phyloP scores from a whole-genome alignment of 148 eudicot species.

The Fagopyrum esculentum region DNA sequence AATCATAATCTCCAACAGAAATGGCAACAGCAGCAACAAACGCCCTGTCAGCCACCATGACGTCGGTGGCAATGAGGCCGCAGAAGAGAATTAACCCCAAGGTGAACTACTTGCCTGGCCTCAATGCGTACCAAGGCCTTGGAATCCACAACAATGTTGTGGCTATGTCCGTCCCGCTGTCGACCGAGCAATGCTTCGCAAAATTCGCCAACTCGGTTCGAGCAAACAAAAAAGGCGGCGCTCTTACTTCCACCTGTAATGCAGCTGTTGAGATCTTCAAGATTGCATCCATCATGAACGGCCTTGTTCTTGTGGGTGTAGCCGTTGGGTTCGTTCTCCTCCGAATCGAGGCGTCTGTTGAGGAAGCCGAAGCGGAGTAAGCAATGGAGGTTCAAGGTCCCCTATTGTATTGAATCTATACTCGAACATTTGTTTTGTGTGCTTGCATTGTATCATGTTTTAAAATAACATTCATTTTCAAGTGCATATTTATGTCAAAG shows the following conservation, averaged over 20 bases:
- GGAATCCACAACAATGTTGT: conserved; percentile 26
- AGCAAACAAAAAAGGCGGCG: conserved; percentile 25
- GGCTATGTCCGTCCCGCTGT: conserved; percentile 18
- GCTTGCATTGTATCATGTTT: background rate
- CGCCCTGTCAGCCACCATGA: background rate
- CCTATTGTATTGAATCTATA: background rate
- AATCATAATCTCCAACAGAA: background rate
- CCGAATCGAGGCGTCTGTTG: conserved; percentile 40
- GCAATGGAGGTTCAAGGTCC: background rate
- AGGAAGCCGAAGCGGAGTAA: conserved; percentile 20
- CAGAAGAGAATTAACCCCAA: conserved; percentile 7
- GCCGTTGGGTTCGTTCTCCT: conserved; percentile 52
- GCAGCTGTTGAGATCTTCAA: conserved; percentile 47
- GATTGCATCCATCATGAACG: conserved; percentile 52
- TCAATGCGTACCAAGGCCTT: conserved; percentile 10
- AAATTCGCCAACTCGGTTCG: conserved; percentile 26
- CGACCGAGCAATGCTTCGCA: conserved; percentile 34
- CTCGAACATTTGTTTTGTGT: background rate
- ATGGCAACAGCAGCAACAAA: conserved; percentile 38
- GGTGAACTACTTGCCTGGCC: conserved; percentile 13
- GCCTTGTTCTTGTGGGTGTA: conserved; percentile 46
- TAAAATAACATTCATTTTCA: background rate
- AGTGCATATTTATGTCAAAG: background rate
- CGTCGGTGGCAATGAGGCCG: background rate
- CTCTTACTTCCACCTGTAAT: conserved; percentile 28